Conservation (phyloP, 768 basidiomycete genomes). For the Agrocybe pediades region DNA sequence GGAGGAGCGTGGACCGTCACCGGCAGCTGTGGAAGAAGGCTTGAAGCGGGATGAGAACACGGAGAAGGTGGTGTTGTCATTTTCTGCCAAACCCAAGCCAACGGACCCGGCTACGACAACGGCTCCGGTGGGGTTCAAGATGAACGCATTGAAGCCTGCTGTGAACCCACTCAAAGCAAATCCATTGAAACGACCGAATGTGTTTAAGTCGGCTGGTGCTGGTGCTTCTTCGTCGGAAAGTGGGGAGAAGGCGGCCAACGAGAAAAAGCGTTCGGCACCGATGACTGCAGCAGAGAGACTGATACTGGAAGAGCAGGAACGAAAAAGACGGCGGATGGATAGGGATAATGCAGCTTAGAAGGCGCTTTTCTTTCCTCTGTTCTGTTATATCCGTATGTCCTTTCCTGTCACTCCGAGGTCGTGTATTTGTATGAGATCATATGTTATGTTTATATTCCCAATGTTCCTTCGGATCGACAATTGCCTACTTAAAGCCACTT, state of each 20-base stretch:
- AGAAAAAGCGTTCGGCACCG: constrained; percentile 63
- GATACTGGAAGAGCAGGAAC: constrained; percentile 88
- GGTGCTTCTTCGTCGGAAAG: constrained; percentile 28
- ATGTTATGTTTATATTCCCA: constrained; percentile 14
- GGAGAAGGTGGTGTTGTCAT: constrained; percentile 76
- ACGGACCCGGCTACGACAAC: constrained; percentile 34
- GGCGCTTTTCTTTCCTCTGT: neutral
- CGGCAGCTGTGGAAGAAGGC: constrained; percentile 53
- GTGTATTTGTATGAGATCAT: constrained; percentile 18
- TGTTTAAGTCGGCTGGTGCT: constrained; percentile 59
- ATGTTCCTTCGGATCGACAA: constrained; percentile 16
- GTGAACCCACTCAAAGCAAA: constrained; percentile 68
- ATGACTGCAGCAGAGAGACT: constrained; percentile 86
- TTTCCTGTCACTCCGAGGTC: constrained; percentile 6
- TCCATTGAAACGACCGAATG: constrained; percentile 73
- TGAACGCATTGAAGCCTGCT: constrained; percentile 61
- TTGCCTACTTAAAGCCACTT: constrained; percentile 10
- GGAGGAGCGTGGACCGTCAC: constrained; percentile 37
- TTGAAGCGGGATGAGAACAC: constrained; percentile 71
- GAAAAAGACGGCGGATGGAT: constrained; percentile 82
- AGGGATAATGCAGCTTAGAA: constrained; percentile 34
- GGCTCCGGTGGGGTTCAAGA: constrained; percentile 49
- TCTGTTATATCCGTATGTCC: constrained; percentile 17
- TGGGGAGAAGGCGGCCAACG: constrained; percentile 39
- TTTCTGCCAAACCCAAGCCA: constrained; percentile 68